Conservation (phyloP, 2,329 filamentous ascomycete genomes). For the Pseudogymnoascus sp. region DNA sequence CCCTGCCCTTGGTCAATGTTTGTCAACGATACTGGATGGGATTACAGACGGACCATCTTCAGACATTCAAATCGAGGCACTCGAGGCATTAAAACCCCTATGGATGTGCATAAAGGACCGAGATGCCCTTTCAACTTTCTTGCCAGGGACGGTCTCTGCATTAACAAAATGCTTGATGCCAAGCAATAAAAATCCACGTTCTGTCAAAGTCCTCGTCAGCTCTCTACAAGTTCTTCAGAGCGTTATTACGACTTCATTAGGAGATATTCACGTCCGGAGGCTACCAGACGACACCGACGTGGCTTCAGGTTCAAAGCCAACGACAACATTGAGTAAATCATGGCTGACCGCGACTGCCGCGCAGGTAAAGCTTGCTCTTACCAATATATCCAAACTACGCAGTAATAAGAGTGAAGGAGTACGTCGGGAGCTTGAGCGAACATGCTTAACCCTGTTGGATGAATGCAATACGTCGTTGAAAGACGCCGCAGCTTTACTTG, state of each 20-base stretch:
- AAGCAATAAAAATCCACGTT: slow-evolving; percentile 51
- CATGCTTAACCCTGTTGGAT: slow-evolving; percentile 70
- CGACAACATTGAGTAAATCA: slow-evolving; percentile 28
- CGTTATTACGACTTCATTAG: slow-evolving; percentile 46
- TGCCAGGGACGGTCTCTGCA: slow-evolving; percentile 79
- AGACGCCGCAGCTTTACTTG: slow-evolving; percentile 60
- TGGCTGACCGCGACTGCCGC: slow-evolving; percentile 76
- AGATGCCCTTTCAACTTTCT: slow-evolving; percentile 71
- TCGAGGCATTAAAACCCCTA: slow-evolving; percentile 54
- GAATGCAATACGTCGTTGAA: slow-evolving; percentile 66
- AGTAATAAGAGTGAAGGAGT: slow-evolving; percentile 63
- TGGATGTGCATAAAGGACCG: slow-evolving; percentile 58
- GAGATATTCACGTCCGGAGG: slow-evolving; percentile 46
- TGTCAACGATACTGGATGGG: slow-evolving; percentile 71
- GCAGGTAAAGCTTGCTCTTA: slow-evolving; percentile 76
- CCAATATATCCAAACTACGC: slow-evolving; percentile 66
- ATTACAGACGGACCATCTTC: slow-evolving; percentile 55
- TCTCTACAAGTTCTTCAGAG: slow-evolving; percentile 50
- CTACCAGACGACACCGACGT: slow-evolving; percentile 27
- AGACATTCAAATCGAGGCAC: slow-evolving; percentile 62
- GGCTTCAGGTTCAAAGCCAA: slow-evolving; percentile 27
- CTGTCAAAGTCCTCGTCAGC: slow-evolving; percentile 54
- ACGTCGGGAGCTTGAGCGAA: slow-evolving; percentile 52
- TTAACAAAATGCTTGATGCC: slow-evolving; percentile 63
- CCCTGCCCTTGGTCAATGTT: slow-evolving; percentile 70